Evolutionary conservation across 1,284 basidiomycete species (phyloP).

Genomic region (Cutaneotrichosporon sp.): DNA sequence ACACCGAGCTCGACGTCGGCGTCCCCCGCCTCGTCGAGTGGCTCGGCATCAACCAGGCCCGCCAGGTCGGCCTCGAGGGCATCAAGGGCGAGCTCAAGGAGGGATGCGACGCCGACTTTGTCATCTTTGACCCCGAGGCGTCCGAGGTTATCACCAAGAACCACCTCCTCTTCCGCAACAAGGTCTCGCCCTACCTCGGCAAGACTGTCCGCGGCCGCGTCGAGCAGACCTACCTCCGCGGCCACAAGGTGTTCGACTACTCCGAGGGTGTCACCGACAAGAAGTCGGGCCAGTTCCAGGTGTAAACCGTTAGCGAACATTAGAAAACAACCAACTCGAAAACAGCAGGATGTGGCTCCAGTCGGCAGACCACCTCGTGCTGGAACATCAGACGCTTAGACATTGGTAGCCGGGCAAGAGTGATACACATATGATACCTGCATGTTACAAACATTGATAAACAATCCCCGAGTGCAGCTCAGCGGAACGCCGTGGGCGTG

Average conservation of each 20-base stretch:
- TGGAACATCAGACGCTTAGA: neutral
- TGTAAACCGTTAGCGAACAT: neutral
- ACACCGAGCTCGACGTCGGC: conserved; percentile 67
- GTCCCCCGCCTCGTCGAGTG: conserved; percentile 70
- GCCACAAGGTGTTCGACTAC: conserved; percentile 65
- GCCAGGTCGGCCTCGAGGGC: conserved; percentile 69
- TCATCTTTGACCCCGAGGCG: conserved; percentile 75
- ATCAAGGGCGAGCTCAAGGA: conserved; percentile 70
- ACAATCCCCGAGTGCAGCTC: neutral
- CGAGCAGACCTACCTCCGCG: conserved; percentile 73
- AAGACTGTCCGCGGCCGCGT: conserved; percentile 69
- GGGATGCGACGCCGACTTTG: conserved; percentile 80
- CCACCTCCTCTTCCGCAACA: conserved; percentile 83
- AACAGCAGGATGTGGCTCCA: neutral
- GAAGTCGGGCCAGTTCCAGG: neutral
- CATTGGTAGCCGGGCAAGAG: neutral
- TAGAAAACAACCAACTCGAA: neutral
- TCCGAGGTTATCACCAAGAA: conserved; percentile 33
- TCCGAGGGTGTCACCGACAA: conserved; percentile 16
- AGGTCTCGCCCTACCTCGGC: conserved; percentile 83
- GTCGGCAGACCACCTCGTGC: neutral
- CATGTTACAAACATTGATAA: neutral
- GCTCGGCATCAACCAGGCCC: conserved; percentile 70
- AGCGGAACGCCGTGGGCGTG: neutral
- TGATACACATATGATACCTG: conserved; percentile 1